Conservation (phyloP, 2,329 filamentous ascomycete genomes). For the Pyricularia sp. region DNA sequence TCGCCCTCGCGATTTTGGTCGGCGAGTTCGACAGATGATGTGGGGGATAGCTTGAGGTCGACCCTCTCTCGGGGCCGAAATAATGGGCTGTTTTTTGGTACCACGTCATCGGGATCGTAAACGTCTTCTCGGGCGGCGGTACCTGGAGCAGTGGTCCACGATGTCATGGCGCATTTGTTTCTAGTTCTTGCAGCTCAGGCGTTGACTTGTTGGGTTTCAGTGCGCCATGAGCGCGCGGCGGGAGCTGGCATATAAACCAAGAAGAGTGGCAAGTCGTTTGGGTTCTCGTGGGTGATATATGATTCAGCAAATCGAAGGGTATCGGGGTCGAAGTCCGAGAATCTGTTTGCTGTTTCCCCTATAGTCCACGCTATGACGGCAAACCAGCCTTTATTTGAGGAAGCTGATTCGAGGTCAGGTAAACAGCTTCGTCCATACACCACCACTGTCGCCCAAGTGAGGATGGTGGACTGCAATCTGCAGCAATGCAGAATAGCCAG, state of each 20-base stretch:
- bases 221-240: constrained; percentile 18
- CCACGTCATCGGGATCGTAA: constrained; percentile 35
- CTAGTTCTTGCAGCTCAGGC: constrained; percentile 10
- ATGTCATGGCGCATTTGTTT: constrained; percentile 28
- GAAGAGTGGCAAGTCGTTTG: background rate
- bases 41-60: background rate
- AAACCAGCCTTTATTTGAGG: background rate
- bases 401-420: background rate
- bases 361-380: background rate
- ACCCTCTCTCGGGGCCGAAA: constrained; percentile 8
- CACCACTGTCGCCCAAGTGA: background rate
- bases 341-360: background rate
- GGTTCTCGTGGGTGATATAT: background rate
- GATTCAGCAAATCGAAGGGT: background rate
- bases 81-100: constrained; percentile 29
- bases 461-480: background rate
- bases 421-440: background rate
- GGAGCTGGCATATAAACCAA: background rate
- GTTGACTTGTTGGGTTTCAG: constrained; percentile 12
- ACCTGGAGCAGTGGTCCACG: constrained; percentile 22
- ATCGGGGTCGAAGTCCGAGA: background rate
- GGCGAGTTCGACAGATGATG: constrained; percentile 3
- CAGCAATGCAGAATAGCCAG: background rate
- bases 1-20: background rate
- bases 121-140: constrained; percentile 17